Base-by-base conservation (phyloP, 352 stramenopile species). In the Globisporangium middletonii region DNA sequence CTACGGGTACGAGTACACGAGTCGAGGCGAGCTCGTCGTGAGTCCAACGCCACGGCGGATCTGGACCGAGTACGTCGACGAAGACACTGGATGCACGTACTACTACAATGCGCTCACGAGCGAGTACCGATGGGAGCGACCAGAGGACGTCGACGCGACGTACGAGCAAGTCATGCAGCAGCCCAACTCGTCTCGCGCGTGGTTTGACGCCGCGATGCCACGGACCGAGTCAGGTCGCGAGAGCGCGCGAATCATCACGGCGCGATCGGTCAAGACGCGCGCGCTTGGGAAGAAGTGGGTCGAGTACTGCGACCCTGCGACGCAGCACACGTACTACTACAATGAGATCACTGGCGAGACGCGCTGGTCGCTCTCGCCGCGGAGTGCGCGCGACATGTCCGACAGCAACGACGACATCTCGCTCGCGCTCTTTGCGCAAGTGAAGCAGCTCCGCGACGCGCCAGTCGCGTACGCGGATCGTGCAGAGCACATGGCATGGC, bases 281-380 rank as follows among this genome's bases (percentile, higher is more conserved):
- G 46, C 60, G 15, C 67, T 92, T 3, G 80, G 77, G 18, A 78
- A 76, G 50, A 88, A 88, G 44, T 97, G 90, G 90, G 63, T 94
- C 48, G 86, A 97, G 58, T 72, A 78, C 47, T 63, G 90, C 27
- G 86, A 97, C 59, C 56, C 69, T 3, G 83, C 86, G 41, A 91
- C 79, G 13, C 77, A 79, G 27, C 71, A 95, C 61, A 80, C 92
- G 41, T 97, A 94, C 65, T 97, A 97, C 57, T 95, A 92, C 69
- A 97, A 97, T 57, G 86, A 88, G 55, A 73, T 89, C 57, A 97
- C 80, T 26, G 79, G 93, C 28, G 83, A 97, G 62, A 81, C 74
- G 7, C 72, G 83, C 50, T 97, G 88, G 89, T 92, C 83, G 23
- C 64, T 94, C 18, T 90, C 82, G 5, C 84, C 84, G 23, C 75